Percentiles rank a stretch among this genome's conserved stretches.
phyloP scores from a whole-genome alignment of 208 protist genomes.

The Trypanosomatidae sp. region DNA sequence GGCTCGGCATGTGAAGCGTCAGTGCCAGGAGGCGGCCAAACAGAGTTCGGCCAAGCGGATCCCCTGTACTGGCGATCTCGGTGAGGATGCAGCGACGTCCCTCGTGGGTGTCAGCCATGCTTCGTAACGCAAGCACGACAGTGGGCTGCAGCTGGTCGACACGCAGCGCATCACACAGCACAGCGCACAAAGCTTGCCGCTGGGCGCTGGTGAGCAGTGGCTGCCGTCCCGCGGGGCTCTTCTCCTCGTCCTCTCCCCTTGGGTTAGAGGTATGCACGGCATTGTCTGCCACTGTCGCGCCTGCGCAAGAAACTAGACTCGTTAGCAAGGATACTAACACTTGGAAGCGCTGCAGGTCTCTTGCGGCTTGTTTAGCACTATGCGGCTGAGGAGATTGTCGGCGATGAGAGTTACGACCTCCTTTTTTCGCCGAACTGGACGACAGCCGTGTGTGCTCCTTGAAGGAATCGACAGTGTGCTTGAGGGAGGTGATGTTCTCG shows the following conservation, averaged over 20 bases:
- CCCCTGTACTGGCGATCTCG: slow-evolving; percentile 49
- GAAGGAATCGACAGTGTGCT: slow-evolving; percentile 6
- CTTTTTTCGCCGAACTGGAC: neutral
- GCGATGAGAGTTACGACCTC: neutral
- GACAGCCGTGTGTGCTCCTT: neutral
- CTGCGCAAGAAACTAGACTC: slow-evolving; percentile 35
- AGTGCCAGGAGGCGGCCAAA: slow-evolving; percentile 69
- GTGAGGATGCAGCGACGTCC: slow-evolving; percentile 58
- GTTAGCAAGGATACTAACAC: slow-evolving; percentile 45
- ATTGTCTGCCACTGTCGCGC: neutral
- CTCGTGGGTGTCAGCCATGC: slow-evolving; percentile 37
- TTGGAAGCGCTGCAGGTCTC: slow-evolving; percentile 35
- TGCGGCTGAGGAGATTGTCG: neutral
- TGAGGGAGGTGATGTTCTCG: slow-evolving; percentile 9
- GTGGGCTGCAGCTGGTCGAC: slow-evolving; percentile 29
- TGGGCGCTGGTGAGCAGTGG: slow-evolving; percentile 3
- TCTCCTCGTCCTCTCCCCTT: neutral
- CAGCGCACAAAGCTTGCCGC: slow-evolving; percentile 31
- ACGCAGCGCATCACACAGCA: slow-evolving; percentile 41
- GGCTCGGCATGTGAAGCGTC: slow-evolving; percentile 39
- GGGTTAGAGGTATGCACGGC: neutral
- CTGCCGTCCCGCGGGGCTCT: neutral
- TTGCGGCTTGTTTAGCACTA: slow-evolving; percentile 6
- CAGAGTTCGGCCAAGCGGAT: slow-evolving; percentile 54
- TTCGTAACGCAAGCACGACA: slow-evolving; percentile 32